Evolutionary conservation across 2,329 filamentous ascomycete genomes (phyloP), one percentile per base, ranked within the genome.

Genomic region (Ophiostoma ulmi): DNA sequence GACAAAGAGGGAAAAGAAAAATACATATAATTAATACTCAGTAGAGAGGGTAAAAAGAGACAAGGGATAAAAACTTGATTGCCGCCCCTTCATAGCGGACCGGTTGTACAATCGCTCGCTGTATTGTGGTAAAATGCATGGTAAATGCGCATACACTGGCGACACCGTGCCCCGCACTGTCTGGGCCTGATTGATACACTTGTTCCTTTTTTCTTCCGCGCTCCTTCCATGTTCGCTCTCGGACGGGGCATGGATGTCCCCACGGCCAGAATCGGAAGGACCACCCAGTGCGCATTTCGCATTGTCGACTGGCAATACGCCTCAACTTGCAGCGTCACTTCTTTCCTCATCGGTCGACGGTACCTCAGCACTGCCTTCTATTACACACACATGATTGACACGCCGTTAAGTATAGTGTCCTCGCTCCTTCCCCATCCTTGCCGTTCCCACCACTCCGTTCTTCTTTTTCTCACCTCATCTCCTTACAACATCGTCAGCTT

Each of bases 221-320:
- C 10, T 22, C 48, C 20, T 55, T 22, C 48, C 48, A n/a, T 55
- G n/a, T 55, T 55, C 48, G 48, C 5, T 55, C 17, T 55, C 48
- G 48, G 48, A 17, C n/a, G 52, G 52, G 52, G 52, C 52, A 58
- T 26, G 52, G 13, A 58, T 31, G 52, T 69, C 26, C 64, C 55
- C 68, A 68, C 71, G 70, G 68, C 70, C 70, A 72, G 31, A 70
- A 68, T 58, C 70, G 70, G 70, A 72, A 72, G 55, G 68, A 64
- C 63, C 67, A n/a, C 68, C 31, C 48, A 63, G 44, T 44, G 67
- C 14, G 31, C 26, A 64, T 17, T 64, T n/a, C 61, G 35, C 26
- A 38, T 35, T 17, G 44, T n/a, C 14, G 26, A 35, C 22, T 63
- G 26, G 58, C 58, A 63, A 35, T 63, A 31, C 5, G 58, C 58